Conservation (phyloP, 345 rosid genomes). For the Mallotus nudiflorus region DNA sequence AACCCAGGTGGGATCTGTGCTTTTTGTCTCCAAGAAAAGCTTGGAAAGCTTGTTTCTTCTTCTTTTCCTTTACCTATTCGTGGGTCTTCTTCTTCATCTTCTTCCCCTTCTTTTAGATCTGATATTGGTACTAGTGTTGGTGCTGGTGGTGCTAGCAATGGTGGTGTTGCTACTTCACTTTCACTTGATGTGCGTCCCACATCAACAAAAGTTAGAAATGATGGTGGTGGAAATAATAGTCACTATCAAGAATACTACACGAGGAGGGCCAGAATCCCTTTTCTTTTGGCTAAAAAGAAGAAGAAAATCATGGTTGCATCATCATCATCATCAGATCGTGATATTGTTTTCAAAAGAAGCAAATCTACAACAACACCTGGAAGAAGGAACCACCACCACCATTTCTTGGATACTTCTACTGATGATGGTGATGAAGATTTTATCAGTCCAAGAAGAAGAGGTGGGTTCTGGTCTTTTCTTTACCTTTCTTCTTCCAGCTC, state of each 20-base stretch:
- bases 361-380: conserved; percentile 61
- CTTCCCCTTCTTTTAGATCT: conserved; percentile 92
- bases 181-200: conserved; percentile 45
- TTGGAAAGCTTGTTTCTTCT: conserved; percentile 93
- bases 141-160: neutral
- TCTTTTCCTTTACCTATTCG: conserved; percentile 69
- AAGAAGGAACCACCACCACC: conserved; percentile 21
- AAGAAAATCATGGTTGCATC: conserved; percentile 54
- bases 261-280: conserved; percentile 56
- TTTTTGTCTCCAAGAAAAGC: conserved; percentile 95
- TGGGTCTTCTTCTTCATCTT: conserved; percentile 43
- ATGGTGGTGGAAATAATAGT: conserved; percentile 17
- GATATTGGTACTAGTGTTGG: conserved; percentile 34
- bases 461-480: conserved; percentile 88
- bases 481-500: conserved; percentile 44
- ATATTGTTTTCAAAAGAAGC: conserved; percentile 71
- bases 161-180: conserved; percentile 25
- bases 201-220: conserved; percentile 23
- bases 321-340: conserved; percentile 47
- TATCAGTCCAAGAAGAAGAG: conserved; percentile 56
- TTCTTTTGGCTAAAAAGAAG: conserved; percentile 73
- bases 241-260: conserved; percentile 33
- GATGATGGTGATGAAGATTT: conserved; percentile 47
- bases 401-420: conserved; percentile 35
- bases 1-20: conserved; percentile 99